These are phyloP conservation scores for Penicillium sp. DNA, from an alignment of 2,329 filamentous ascomycete genomes.

Conservation along the genomic window DNA sequence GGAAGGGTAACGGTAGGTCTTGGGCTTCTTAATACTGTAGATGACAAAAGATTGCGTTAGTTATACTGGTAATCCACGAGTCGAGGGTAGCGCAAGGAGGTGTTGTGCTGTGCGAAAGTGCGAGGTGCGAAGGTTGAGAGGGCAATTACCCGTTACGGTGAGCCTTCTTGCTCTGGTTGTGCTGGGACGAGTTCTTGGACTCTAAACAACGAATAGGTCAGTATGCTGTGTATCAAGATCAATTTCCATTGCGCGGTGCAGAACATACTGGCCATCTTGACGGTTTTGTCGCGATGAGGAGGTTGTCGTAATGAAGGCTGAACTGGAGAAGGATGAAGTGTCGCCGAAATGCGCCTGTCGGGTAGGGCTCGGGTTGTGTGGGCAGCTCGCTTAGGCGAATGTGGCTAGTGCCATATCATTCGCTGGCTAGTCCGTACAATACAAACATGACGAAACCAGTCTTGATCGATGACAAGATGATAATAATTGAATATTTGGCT, in stretches of 20 bases:
- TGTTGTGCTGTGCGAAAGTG: neutral
- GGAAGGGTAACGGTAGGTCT: constrained; percentile 97
- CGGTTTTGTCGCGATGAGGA: constrained; percentile 37
- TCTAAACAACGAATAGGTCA: constrained; percentile 51
- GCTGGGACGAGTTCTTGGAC: constrained; percentile 99
- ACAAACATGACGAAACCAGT: neutral
- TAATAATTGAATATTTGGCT: neutral
- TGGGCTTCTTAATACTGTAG: constrained; percentile 98
- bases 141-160: constrained; percentile 84
- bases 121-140: neutral
- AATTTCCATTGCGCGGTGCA: constrained; percentile 7
- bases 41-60: constrained; percentile 9
- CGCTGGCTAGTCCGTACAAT: neutral
- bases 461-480: neutral
- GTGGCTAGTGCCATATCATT: constrained; percentile 6
- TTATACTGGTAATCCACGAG: constrained; percentile 3
- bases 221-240: neutral
- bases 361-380: constrained; percentile 37
- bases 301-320: constrained; percentile 28
- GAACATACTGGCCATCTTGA: constrained; percentile 47
- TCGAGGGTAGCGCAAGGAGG: neutral
- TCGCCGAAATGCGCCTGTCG: constrained; percentile 14
- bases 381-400: constrained; percentile 37
- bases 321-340: constrained; percentile 20
- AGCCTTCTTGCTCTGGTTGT: constrained; percentile 97